phyloP scores from a whole-genome alignment of 2,329 filamentous ascomycete genomes.

The Cytospora schulzeri region DNA sequence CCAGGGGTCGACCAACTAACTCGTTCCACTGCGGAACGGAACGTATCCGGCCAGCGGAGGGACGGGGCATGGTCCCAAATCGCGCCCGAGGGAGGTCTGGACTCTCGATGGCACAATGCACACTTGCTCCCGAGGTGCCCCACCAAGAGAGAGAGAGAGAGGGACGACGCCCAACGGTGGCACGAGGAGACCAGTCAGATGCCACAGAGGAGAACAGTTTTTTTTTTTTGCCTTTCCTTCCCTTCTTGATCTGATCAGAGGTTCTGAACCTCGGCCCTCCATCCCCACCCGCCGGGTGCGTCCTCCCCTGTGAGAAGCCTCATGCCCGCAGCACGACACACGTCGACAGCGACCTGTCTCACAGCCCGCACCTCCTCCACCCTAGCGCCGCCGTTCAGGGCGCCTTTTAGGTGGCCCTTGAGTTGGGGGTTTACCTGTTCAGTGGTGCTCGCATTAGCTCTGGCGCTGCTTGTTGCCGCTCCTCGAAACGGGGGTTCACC shows the following conservation, averaged over 20 bases:
- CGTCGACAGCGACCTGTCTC: slow-evolving; percentile 46
- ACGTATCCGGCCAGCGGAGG: background rate
- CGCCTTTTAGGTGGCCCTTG: slow-evolving; percentile 55
- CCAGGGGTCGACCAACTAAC: background rate
- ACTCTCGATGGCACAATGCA: background rate
- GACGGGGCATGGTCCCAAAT: background rate
- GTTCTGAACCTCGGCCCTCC: slow-evolving; percentile 47
- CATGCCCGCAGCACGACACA: slow-evolving; percentile 53
- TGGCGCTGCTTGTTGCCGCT: slow-evolving; percentile 13
- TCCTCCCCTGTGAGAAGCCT: slow-evolving; percentile 37
- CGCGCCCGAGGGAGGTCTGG: slow-evolving; percentile 1
- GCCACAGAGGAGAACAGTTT: too few species aligned
- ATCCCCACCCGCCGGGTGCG: slow-evolving; percentile 46
- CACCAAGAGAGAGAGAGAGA: background rate
- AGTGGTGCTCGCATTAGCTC: slow-evolving; percentile 19
- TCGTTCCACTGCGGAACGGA: slow-evolving; percentile 23
- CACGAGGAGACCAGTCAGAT: background rate
- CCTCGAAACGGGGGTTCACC: background rate
- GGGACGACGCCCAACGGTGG: background rate
- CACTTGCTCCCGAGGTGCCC: background rate
- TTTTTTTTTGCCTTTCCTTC: too few species aligned
- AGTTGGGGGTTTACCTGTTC: slow-evolving; percentile 52
- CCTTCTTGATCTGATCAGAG: too few species aligned
- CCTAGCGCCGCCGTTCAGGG: slow-evolving; percentile 52
- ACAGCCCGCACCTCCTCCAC: slow-evolving; percentile 52